Evolutionary conservation across 2,329 filamentous ascomycete genomes (phyloP), one percentile per base, ranked within the genome.

Genomic region (Achaetomium macrosporum): DNA sequence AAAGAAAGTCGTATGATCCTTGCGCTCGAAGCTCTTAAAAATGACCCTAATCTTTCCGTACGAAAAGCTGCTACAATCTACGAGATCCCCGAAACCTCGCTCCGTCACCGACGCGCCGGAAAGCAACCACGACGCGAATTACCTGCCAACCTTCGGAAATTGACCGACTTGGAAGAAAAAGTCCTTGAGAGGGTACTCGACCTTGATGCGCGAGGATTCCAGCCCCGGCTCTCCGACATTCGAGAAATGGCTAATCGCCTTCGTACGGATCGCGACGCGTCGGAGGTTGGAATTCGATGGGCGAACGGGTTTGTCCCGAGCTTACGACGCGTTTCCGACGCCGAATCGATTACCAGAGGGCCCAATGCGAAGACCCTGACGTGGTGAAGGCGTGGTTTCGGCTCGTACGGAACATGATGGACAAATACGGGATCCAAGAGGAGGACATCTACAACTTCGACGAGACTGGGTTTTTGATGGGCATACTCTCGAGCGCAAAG

Each of bases 381-480:
- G 20, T 43, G 15, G 41, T 43, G 30, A 43, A 43, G 11, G 41
- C 20, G 20, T 43, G 20, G 19, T 43, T 43, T 29, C 19, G 15
- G 19, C 19, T 25, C 15, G 20, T 43, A 30, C 41, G 30, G 30
- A 33, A 33, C 30, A 12, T 33, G n/a, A 51, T 47, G 13, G 59
- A 55, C 16, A 62, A 62, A 30, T 44, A 44, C 30, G 42, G 5
- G n/a, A 60, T 63, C 48, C 20, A 44, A 10, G 56, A 58, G 9
- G 37, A 12, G 8, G 58, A 64, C 58, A 48, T 61, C 36, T 63
- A 64, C 40, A 63, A 62, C 53, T 64, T 63, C 42, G 50, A 63
- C 53, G 55, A 69, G 55, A 68, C 59, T 41, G 61, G 63, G 47
- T 69, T 68, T 60, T 53, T 59, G 33, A 67, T 69, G 36, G 65